Conservation (phyloP, 1,284 basidiomycete genomes). For the Afroboletus lepidellus region DNA sequence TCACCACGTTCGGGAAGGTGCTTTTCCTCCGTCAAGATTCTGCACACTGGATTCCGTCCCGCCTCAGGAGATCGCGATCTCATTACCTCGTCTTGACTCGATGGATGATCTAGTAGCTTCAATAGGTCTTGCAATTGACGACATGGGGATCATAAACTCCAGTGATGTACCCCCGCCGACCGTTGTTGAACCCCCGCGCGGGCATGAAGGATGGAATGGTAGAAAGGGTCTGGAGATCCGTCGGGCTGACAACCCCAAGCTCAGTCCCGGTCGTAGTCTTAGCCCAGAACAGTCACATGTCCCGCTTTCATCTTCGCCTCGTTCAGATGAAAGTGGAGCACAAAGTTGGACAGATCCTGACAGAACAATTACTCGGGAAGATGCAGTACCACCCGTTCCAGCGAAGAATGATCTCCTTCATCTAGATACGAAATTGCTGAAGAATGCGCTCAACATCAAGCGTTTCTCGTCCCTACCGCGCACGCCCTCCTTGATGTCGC, state of each 20-base stretch:
- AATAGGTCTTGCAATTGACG: conserved; percentile 36
- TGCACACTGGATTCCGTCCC: conserved; percentile 34
- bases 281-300: conserved; percentile 15
- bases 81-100: conserved; percentile 28
- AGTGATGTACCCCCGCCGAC: conserved; percentile 38
- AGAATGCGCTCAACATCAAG: conserved; percentile 43
- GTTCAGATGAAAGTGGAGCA: conserved; percentile 21
- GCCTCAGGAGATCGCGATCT: conserved; percentile 10
- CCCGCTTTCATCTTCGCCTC: conserved; percentile 17
- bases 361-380: conserved; percentile 20
- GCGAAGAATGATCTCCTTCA: conserved; percentile 26
- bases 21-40: conserved; percentile 54
- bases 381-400: conserved; percentile 34
- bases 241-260: conserved; percentile 23
- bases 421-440: conserved; percentile 26
- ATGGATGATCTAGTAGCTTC: conserved; percentile 37
- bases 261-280: conserved; percentile 4
- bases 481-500: conserved; percentile 47
- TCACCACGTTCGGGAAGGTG: conserved; percentile 63
- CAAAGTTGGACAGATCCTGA: conserved; percentile 20
- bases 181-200: conserved; percentile 39
- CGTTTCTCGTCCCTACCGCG: conserved; percentile 60
- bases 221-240: conserved; percentile 34
- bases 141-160: conserved; percentile 36
- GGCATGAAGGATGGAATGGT: conserved; percentile 24